phyloP scores from a whole-genome alignment of 441 rosid species.

The Codiaeum variegatum region DNA sequence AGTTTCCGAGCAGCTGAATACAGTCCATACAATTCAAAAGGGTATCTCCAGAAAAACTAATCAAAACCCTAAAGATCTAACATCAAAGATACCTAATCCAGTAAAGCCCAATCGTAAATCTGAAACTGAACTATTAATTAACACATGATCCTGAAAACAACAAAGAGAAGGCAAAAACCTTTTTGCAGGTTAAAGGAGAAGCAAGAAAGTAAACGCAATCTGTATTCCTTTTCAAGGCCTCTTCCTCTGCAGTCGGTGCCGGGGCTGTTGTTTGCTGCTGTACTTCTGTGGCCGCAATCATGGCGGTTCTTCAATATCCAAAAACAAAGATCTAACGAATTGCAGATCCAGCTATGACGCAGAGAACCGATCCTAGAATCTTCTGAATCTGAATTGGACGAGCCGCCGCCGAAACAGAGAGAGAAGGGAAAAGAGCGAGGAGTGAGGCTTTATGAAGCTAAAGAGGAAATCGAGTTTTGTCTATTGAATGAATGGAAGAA shows the following conservation, averaged over 20 bases:
- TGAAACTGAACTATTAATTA: constrained; percentile 30
- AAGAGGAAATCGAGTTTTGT: too few relatives aligned
- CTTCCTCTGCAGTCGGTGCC: constrained; percentile 67
- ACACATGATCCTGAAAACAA: constrained; percentile 12
- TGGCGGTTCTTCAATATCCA: constrained; percentile 27
- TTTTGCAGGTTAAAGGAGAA: constrained; percentile 95
- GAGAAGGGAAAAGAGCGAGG: neutral
- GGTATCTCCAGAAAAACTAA: neutral
- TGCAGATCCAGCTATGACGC: constrained; percentile 27
- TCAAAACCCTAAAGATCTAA: constrained; percentile 13
- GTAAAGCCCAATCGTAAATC: constrained; percentile 22
- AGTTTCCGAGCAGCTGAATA: neutral
- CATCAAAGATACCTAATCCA: neutral
- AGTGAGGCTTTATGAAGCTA: neutral
- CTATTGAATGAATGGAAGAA: too few relatives aligned
- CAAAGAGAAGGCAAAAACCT: constrained; percentile 39
- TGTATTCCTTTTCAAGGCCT: constrained; percentile 81
- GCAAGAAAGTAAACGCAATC: constrained; percentile 98
- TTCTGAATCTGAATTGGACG: neutral
- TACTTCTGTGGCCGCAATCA: constrained; percentile 45
- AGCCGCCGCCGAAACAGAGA: constrained; percentile 29
- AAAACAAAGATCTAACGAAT: constrained; percentile 14
- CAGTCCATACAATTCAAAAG: neutral
- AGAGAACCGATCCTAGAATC: constrained; percentile 22
- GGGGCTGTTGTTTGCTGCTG: constrained; percentile 30